phyloP scores from a whole-genome alignment of 139 green algal genomes.

The Chlorella sp. region DNA sequence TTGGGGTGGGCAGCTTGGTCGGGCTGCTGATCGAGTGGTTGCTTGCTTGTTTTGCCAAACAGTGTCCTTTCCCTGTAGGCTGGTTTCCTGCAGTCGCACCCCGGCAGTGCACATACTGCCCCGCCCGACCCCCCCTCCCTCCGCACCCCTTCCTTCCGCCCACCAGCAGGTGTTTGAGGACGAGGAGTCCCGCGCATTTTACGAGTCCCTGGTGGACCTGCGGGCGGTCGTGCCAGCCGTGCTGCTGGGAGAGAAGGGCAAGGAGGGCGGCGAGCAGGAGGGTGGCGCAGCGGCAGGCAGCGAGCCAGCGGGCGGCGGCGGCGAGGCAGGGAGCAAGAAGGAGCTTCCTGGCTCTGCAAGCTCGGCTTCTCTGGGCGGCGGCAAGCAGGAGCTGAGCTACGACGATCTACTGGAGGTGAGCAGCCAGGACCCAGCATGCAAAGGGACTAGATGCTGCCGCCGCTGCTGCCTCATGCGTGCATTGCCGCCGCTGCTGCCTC shows the following conservation, averaged over 20 bases:
- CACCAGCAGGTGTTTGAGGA: slow-evolving; percentile 84
- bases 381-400: slow-evolving; percentile 2
- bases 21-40: background rate
- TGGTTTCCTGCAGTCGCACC: background rate
- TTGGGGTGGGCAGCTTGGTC: background rate
- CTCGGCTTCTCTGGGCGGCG: background rate
- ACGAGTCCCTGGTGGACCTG: slow-evolving; percentile 87
- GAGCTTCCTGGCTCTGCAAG: background rate
- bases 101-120: background rate
- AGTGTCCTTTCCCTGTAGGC: background rate
- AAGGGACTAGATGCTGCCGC: no score
- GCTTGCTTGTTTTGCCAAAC: background rate
- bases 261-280: slow-evolving; percentile 11
- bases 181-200: slow-evolving; percentile 85
- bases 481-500: background rate
- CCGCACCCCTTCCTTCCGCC: background rate
- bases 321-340: background rate
- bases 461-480: background rate
- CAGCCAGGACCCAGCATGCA: background rate
- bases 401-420: slow-evolving; percentile 18
- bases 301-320: background rate
- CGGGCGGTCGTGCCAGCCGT: slow-evolving; percentile 78
- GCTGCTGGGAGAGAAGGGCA: slow-evolving; percentile 68
- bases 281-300: background rate
- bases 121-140: background rate